Evolutionary conservation across 1,284 basidiomycete species (phyloP), one percentile per base, ranked within the genome.

Genomic region (Ceratobasidium theobromae): DNA sequence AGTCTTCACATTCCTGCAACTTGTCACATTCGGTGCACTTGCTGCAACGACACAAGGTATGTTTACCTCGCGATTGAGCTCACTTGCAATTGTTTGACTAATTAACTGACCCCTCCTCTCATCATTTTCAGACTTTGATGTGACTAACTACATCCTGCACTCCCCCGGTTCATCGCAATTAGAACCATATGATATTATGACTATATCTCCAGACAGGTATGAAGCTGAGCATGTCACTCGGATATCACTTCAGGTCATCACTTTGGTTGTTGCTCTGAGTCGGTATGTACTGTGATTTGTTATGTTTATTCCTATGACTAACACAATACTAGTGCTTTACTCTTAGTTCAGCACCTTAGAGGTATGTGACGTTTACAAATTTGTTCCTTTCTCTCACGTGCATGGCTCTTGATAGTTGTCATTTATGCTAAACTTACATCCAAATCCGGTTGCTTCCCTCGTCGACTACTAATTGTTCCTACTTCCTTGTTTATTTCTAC

Each of bases 71-170:
- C 38, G 3, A 51, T 30, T 23, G 38, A 16, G 18, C 12, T 27
- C 6, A 27, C 28, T 25, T 12, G 8, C 12, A 35, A 46, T 3
- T 18, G 8, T n/a, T 12, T 1, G 18, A 49, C 12, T 4, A 35
- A 14, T 16, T 25, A 60, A n/a, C n/a, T n/a, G n/a, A n/a, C n/a
- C n/a, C n/a, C n/a, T n/a, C 43, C 43, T 11, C 5, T 11, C 1
- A 16, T 2, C 28, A 9, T 11, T 18, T 21, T 16, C 40, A 65
- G 60, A 49, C 0, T 65, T 65, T 33, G 49, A 65, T 45, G 16
- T 65, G 18, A 40, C 60, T 9, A 45, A 53, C 18, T 65, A 65
- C 21, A 65, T 65, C 18, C 12, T 65, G 51, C 60, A 65, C 12
- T 65, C 60, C 1, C 60, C 60, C n/a, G 48, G 49, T 18, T 65